Base-by-base conservation (phyloP, 768 basidiomycete genomes). In the Naganishia onofrii region DNA sequence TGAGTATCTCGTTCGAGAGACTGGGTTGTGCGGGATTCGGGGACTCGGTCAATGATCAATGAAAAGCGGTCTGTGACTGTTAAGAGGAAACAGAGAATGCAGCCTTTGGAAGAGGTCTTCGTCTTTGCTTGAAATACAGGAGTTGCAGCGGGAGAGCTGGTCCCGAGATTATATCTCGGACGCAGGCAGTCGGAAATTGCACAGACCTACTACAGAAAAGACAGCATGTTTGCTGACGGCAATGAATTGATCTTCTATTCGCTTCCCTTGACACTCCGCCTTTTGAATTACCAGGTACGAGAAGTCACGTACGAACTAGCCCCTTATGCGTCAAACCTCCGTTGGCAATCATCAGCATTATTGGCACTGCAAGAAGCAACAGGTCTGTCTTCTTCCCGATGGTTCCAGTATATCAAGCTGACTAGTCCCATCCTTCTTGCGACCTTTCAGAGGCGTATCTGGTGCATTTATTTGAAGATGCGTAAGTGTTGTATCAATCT, bases 381-480 rank as follows among this genome's bases (percentile, higher is more conserved):
- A 28, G 93, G 17, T 96, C 87, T 26, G 78, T 74, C 1, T 19
- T 29, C 21, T 56, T 17, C 26, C 3, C 29, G n/a, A 10, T 10
- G 10, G 23, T 29, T 15, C 1, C 17, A 58, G 29, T 55, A 9
- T 15, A 46, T 44, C 54, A 3, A 57, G 23, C 67, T 68, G 36
- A 68, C 26, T 13, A n/a, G 32, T 26, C 21, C 19, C n/a, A 3
- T 51, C 23, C 48, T 42, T 28, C 26, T 32, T 1, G n/a, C 46
- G 31, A 21, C 0, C 36, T 1, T 8, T 36, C 44, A 38, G 69
- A 76, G 72, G 82, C 82, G 15, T 83, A 79, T 76, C 84, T 98
- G 21, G 92, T 99, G 23, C 94, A 98, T 82, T 82, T 98, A 53
- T 98, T 99, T 73, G 96, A 99, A 82, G 96, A 99, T 82, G 93